These are phyloP conservation scores for Berkeleyomyces rouxiae DNA, from an alignment of 2,329 filamentous ascomycete genomes.

Conservation along the genomic window DNA sequence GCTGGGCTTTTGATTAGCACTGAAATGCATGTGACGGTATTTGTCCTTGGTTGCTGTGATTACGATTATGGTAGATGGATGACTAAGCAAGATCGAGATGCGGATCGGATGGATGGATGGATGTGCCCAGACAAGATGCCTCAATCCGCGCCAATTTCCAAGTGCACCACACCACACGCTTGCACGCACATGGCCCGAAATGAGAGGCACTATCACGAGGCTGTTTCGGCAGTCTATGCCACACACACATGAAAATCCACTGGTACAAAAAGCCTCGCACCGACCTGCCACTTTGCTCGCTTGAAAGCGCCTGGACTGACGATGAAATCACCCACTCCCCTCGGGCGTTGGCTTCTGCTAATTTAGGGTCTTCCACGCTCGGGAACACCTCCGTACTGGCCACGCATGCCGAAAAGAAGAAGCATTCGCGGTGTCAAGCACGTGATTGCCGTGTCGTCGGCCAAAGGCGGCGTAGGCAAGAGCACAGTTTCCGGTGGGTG, in stretches of 20 bases:
- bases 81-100: background rate
- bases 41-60: background rate
- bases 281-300: no score
- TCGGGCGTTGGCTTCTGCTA: background rate
- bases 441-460: conserved; percentile 90
- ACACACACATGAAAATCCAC: conserved; percentile 64
- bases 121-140: background rate
- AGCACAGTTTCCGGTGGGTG: conserved; percentile 67
- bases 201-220: conserved; percentile 19
- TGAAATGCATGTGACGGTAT: background rate
- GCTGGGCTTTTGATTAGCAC: background rate
- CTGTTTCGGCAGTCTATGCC: conserved; percentile 25
- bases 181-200: conserved; percentile 9
- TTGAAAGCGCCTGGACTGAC: no score
- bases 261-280: conserved; percentile 35
- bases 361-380: conserved; percentile 66
- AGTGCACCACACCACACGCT: background rate
- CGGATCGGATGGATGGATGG: background rate
- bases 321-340: no score
- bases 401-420: conserved; percentile 64
- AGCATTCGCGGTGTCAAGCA: conserved; percentile 74
- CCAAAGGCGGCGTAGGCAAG: conserved; percentile 96
- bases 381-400: conserved; percentile 37
- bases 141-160: background rate
- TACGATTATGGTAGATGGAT: background rate